Evolutionary conservation across 2,329 filamentous ascomycete species (phyloP).

Genomic region (Phoma sp.): DNA sequence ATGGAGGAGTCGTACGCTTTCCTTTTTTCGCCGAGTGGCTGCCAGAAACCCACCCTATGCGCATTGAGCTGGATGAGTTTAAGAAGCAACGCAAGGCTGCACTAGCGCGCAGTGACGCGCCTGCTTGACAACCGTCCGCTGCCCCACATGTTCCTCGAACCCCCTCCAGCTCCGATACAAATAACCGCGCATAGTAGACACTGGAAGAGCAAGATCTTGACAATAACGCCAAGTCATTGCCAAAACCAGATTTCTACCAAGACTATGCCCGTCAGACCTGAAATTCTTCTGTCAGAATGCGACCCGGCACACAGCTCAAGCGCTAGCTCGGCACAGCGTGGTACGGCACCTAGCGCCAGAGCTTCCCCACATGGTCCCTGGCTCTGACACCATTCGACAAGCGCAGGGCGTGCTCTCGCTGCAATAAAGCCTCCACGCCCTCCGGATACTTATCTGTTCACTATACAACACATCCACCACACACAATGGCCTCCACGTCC

Average conservation of each 20-base stretch:
- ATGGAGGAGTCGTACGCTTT: conserved; percentile 25
- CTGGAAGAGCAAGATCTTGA: no score
- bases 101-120: conserved; percentile 11
- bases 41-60: conserved; percentile 24
- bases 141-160: no score
- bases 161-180: no score
- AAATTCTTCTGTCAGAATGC: no score
- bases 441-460: not conserved
- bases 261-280: no score
- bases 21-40: conserved; percentile 34
- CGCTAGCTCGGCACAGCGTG: no score
- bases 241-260: no score
- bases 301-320: no score
- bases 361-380: conserved; percentile 10
- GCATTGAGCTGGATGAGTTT: conserved; percentile 25
- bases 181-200: no score
- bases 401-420: conserved; percentile 16
- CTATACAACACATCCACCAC: not conserved
- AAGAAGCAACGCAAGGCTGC: conserved; percentile 25
- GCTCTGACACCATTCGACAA: conserved; percentile 21
- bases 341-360: no score
- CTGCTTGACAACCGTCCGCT: not conserved
- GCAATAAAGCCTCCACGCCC: not conserved
- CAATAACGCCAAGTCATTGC: no score
- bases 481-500: conserved; percentile 33